Evolutionary conservation across 371 early-diverging fungal species (phyloP), one percentile per base, ranked within the genome.

Genomic region (Mucor circinelloides): DNA sequence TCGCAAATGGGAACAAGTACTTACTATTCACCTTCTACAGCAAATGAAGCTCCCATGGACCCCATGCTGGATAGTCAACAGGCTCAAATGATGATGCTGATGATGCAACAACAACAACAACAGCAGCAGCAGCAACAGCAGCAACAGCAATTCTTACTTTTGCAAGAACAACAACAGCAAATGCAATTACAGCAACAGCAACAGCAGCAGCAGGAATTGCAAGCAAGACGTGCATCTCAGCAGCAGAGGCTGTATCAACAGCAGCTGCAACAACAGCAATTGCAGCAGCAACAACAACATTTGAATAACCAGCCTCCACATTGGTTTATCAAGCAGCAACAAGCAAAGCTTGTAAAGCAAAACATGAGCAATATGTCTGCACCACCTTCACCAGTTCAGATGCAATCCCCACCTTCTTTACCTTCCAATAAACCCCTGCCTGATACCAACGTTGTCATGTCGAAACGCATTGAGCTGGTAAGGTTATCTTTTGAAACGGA

Each of bases 261-360:
- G 28, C 62, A 62, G 50, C n/a, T 48, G 10, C 62, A 38, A 15
- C 19, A 46, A 17, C 38, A 58, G 36, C 59, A 31, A 21, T 19
- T 17, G 21, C 59, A 58, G 17, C 59, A 31, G 9, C 55, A 63
- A n/a, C 36, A 63, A 15, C 63, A 46, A 2, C 52, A 52, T 19
- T 31, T 44, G 21, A 46, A 12, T 44, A 12, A 9, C 27, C 57
- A 66, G 32, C 50, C 61, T 3, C 48, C 61, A 19, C 50, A 63
- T 40, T 63, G 64, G 64, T 63, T 63, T 40, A 27, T 63, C 28
- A 54, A 63, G 21, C 64, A 63, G 6, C 64, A 63, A 28, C 64
- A 63, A 56, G 42, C 55, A 5, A 63, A 63, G 30, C 25, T 63
- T 17, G 36, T 54, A 17, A n/a, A 58, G 25, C 36, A 58, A 8